These are phyloP conservation scores for Nicotiana attenuata DNA, from an alignment of 257 asterid species.

Conservation along the genomic window DNA sequence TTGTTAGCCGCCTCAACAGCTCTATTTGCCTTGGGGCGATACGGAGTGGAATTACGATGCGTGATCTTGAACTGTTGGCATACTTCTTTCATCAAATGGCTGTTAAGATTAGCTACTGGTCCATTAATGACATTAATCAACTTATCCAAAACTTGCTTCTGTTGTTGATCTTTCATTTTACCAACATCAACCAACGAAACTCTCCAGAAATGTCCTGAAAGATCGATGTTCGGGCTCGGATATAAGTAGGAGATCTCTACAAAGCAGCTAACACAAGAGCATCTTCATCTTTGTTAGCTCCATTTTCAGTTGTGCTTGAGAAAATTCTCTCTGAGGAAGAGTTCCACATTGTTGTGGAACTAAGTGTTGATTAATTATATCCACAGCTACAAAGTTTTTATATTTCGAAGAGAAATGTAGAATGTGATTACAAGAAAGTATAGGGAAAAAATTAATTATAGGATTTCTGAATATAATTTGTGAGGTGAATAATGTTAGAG, in stretches of 20 bases:
- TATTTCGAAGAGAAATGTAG: conserved; percentile 20
- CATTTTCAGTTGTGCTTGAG: conserved; percentile 22
- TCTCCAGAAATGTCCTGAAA: conserved; percentile 46
- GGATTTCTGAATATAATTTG: conserved; percentile 5
- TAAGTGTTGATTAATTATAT: not conserved
- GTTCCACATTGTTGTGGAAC: conserved; percentile 28
- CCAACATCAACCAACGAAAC: conserved; percentile 56
- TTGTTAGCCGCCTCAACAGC: too few species aligned
- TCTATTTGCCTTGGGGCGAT: too few species aligned
- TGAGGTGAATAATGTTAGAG: conserved; percentile 25
- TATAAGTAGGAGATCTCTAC: conserved; percentile 63
- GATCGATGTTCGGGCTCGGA: conserved; percentile 52
- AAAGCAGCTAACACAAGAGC: conserved; percentile 56
- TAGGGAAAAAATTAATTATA: not conserved
- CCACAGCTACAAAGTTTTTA: not conserved
- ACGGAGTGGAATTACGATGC: too few species aligned
- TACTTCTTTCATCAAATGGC: too few species aligned
- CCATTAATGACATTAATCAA: conserved; percentile 44
- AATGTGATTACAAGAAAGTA: conserved; percentile 13
- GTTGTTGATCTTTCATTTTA: conserved; percentile 39
- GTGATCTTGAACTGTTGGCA: too few species aligned
- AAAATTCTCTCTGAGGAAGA: conserved; percentile 25
- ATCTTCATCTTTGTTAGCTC: conserved; percentile 45
- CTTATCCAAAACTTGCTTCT: conserved; percentile 50
- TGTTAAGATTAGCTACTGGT: too few species aligned